Base-by-base conservation (phyloP, 2,329 filamentous ascomycete species). In the Ploettnerulaceae sp. region DNA sequence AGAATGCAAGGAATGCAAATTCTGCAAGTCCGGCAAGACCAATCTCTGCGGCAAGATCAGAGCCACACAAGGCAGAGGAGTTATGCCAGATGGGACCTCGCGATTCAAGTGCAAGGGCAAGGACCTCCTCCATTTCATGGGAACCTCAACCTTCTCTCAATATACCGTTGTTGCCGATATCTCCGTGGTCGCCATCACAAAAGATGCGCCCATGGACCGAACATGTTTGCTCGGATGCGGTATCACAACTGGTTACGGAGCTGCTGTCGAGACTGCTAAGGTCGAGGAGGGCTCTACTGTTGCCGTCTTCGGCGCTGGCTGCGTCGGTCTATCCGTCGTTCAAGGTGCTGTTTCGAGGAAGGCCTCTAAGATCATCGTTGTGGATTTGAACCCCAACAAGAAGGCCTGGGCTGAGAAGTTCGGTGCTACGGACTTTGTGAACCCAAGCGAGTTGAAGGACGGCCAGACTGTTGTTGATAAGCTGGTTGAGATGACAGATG, bases 21-120 rank as follows among this genome's bases (percentile, higher is more conserved):
- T 97, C 79, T 98, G 93, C 84, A 93, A 89, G 71, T 97, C 91
- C 32, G 93, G 91, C 73, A 98, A 98, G 83, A 97, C 91, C 63
- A 95, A 97, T 73, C 85, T 97, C 49, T 97, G 91, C 73, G 93
- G 93, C 69, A 97, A 97, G 81, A 98, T 98, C 70, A 85, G 93
- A 62, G 88, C 89, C 35, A 97, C 93, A 34, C 93, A 98, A 73
- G 93, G 93, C 62, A 86, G 83, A 70, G 93, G 93, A 64, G 81
- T 96, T 59, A 95, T 98, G 90, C 93, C 93, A 48, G 93, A 98
- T 69, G 91, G 91, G 62, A 97, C 91, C 57, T 85, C 86, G 48
- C 86, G 93, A 62, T 96, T 97, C 82, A 88, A 80, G 71, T 89
- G 84, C 77, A 93, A 91, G 70, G 93, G 93, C 69, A 84, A 96